Base-by-base conservation (phyloP, 805 yeast genomes). In the Candida golubevii region DNA sequence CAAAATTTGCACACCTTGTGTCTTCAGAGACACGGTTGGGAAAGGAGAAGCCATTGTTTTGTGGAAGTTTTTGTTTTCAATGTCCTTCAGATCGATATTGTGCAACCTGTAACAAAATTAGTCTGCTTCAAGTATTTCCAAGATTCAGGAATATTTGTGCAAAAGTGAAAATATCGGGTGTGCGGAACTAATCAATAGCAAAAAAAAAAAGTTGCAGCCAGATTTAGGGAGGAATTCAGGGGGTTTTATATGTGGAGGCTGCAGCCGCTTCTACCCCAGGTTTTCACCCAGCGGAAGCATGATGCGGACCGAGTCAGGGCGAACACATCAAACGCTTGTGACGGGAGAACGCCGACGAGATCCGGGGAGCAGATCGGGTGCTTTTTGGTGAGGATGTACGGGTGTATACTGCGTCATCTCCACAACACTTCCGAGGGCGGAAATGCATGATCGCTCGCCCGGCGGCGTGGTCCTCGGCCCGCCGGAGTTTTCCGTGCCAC, bases 1-100 rank as follows among this genome's bases (percentile, higher is more conserved):
- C 57, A 72, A 74, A 48, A 79, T 65, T 55, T 75, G 71, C 39
- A 80, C 82, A 36, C 83, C 83, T 43, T 67, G 60, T 29, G 78
- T 60, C 38, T 67, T 66, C 46, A 72, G 75, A 36, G 60, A 56
- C 32, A 71, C 60, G 50, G 61, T 56, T 46, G 79, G 79, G 56
- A 74, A 75, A 51, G 79, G 79, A 40, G 64, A 52, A 12, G 56
- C 30, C 56, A 53, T 53, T 28, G 7, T 38, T 18, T 13, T 18
- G 23, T 18, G 23, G 23, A 18, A 18, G 23, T 18, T 18, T 18
- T 18, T 18, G 23, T 5, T 18, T 18, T 18, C 23, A 18, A 5
- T 18, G 23, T 18, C 23, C 23, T 18, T 18, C 5, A 18, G 23
- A 18, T 18, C 23, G 23, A 18, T 18, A 18, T 3, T 18, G 3